phyloP scores from a whole-genome alignment of 2,329 filamentous ascomycete genomes.

The Trichoderma sp. region DNA sequence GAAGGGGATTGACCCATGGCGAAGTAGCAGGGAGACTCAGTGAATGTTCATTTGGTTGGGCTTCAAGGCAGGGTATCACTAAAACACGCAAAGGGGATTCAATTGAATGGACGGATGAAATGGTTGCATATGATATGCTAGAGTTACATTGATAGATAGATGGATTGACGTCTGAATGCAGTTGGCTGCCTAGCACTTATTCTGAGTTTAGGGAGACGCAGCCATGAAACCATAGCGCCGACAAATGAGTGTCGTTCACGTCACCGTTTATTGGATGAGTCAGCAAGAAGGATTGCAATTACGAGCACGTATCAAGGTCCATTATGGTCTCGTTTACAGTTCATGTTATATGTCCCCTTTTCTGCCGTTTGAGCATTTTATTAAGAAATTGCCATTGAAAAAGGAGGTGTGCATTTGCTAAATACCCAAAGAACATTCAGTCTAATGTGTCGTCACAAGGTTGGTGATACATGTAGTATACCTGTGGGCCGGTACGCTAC shows the following conservation, averaged over 20 bases:
- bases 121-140: neutral
- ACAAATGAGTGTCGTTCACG: neutral
- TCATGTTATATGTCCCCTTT: neutral
- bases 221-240: neutral
- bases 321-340: neutral
- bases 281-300: neutral
- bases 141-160: neutral
- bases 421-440: neutral
- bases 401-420: neutral
- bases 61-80: slow-evolving; percentile 7
- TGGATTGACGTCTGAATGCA: neutral
- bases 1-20: slow-evolving; percentile 57
- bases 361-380: too few relatives aligned
- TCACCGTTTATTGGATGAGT: neutral
- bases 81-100: neutral
- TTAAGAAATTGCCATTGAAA: neutral
- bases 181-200: neutral
- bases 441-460: neutral
- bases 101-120: neutral
- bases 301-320: neutral
- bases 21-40: slow-evolving; percentile 21
- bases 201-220: neutral
- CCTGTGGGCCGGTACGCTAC: neutral
- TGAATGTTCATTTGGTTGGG: neutral
- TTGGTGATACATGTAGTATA: neutral